A percentile compares a stretch with the other conserved stretches of the same genome.
phyloP scores from a whole-genome alignment of 2,329 filamentous ascomycete genomes.

The Cytospora chrysosperma region DNA sequence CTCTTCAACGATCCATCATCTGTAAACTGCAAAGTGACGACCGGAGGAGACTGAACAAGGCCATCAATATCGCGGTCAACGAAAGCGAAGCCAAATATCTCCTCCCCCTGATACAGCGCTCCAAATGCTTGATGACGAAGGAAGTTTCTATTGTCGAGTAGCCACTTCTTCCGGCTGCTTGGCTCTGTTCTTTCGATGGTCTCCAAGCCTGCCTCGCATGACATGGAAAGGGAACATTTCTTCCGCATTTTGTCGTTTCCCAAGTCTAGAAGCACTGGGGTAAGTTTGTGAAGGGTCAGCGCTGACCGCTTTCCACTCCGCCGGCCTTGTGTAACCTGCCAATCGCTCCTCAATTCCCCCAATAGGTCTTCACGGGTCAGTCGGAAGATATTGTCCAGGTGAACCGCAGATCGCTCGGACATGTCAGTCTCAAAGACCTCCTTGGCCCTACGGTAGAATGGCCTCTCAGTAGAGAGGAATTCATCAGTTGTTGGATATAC shows the following conservation, averaged over 20 bases:
- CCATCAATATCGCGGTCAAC: conserved; percentile 51
- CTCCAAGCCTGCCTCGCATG: conserved; percentile 43
- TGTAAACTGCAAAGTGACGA: conserved; percentile 51
- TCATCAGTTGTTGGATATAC: conserved; percentile 69
- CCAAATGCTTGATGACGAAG: conserved; percentile 62
- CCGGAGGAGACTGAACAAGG: conserved; percentile 44
- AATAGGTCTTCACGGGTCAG: conserved; percentile 71
- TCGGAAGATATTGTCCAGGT: conserved; percentile 71
- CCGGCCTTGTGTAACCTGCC: conserved; percentile 49
- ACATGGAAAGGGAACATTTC: conserved; percentile 42
- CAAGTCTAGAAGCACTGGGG: conserved; percentile 39
- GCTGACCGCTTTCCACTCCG: conserved; percentile 45
- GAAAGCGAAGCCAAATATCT: conserved; percentile 59
- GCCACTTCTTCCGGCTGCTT: conserved; percentile 41
- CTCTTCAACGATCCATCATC: conserved; percentile 46
- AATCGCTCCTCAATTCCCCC: conserved; percentile 61
- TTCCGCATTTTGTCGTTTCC: conserved; percentile 32
- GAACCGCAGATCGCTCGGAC: conserved; percentile 42
- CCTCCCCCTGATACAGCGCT: conserved; percentile 51
- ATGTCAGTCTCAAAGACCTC: conserved; percentile 44
- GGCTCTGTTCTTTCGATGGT: conserved; percentile 36
- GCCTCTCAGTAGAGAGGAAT: conserved; percentile 49
- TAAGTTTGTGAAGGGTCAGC: conserved; percentile 41
- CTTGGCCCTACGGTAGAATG: conserved; percentile 55
- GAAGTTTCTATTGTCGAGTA: conserved; percentile 48